These are phyloP conservation scores for Melaleuca alternifolia DNA, from an alignment of 345 rosid species.

Conservation along the genomic window DNA sequence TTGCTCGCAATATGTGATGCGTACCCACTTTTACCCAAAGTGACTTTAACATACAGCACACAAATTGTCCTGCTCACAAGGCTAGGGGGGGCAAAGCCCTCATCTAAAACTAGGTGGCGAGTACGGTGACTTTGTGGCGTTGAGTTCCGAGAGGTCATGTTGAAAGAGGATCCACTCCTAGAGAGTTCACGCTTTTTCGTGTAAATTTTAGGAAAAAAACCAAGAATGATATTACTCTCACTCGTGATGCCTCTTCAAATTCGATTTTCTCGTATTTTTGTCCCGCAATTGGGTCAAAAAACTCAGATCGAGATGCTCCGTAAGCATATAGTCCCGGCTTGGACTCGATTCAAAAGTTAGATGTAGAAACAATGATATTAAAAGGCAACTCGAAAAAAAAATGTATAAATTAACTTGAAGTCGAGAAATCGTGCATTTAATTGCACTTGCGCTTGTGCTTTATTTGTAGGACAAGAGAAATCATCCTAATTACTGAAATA, in stretches of 20 bases:
- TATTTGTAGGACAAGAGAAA: no score
- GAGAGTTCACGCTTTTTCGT: neutral
- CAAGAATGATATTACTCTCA: neutral
- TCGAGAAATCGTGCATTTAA: neutral
- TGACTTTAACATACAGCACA: neutral
- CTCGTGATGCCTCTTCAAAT: neutral
- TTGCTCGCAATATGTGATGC: neutral
- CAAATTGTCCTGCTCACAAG: neutral
- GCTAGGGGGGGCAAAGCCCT: neutral
- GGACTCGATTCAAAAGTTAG: neutral
- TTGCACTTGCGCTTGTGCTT: no score
- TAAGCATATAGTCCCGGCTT: fast-evolving
- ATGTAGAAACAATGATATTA: neutral
- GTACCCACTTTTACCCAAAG: neutral
- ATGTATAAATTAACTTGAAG: no score
- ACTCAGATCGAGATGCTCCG: neutral
- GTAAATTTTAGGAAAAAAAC: neutral
- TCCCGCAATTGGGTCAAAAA: neutral
- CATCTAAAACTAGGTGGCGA: neutral
- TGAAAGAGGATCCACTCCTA: neutral
- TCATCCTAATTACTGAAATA: neutral
- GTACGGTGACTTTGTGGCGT: neutral
- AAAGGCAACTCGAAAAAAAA: neutral
- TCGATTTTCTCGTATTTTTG: neutral
- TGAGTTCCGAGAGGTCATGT: neutral